phyloP scores from a whole-genome alignment of 441 rosid genomes.

The Gossypium schwendimanii region DNA sequence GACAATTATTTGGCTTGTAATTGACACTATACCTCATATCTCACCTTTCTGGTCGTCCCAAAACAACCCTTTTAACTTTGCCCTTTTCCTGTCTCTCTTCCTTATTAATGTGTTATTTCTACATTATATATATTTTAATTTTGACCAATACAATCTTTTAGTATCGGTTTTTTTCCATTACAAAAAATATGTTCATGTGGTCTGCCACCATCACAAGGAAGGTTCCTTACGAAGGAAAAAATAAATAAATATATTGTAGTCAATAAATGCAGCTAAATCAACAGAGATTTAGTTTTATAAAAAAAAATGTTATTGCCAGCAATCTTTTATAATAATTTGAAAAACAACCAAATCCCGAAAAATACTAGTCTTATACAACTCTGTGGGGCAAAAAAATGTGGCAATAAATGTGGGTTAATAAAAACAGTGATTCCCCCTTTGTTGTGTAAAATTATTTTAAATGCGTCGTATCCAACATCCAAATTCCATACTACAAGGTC shows the following conservation, averaged over 20 bases:
- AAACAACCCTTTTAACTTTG: not conserved
- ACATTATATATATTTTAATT: not conserved
- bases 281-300: not conserved
- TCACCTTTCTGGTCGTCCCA: not conserved
- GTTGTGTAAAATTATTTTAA: too few species aligned
- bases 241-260: not conserved
- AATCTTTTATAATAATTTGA: not conserved
- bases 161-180: not conserved
- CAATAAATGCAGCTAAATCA: slow-evolving; percentile 6
- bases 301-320: not conserved
- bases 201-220: not conserved
- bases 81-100: not conserved
- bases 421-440: not conserved
- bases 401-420: not conserved
- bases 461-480: not conserved
- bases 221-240: not conserved
- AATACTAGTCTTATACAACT: not conserved
- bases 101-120: not conserved
- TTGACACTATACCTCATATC: not conserved
- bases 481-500: too few species aligned
- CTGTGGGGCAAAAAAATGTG: not conserved
- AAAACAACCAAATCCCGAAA: not conserved
- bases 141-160: not conserved
- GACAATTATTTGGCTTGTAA: not conserved
- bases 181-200: not conserved